Percentiles rank a stretch among this genome's conserved stretches.
Conservation (phyloP, 2,329 filamentous ascomycete species). For the Xylaria hypoxylon region DNA sequence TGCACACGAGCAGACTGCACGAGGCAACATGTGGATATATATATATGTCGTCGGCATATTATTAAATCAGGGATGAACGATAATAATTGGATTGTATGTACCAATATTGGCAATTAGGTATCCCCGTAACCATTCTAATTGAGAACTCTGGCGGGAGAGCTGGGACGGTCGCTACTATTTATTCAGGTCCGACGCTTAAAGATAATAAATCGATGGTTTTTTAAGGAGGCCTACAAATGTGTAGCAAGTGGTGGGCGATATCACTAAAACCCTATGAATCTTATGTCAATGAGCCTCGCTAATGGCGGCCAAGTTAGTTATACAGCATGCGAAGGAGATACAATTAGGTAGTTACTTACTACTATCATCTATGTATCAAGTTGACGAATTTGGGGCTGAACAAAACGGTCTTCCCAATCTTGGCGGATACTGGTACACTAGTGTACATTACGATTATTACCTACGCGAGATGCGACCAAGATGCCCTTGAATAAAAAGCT, state of each 20-base stretch:
- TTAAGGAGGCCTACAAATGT: neutral
- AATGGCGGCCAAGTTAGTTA: too few species aligned
- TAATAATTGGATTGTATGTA: conserved; percentile 11
- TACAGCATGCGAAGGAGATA: neutral
- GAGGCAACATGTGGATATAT: conserved; percentile 16
- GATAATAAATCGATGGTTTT: neutral
- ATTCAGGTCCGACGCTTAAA: neutral
- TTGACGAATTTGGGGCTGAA: conserved; percentile 24
- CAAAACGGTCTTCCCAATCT: conserved; percentile 10
- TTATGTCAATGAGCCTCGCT: conserved; percentile 16
- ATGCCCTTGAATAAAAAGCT: conserved; percentile 27
- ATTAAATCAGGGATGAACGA: conserved; percentile 17
- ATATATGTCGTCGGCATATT: conserved; percentile 20
- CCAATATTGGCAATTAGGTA: conserved; percentile 24
- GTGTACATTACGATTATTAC: conserved; percentile 1
- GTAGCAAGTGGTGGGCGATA: neutral
- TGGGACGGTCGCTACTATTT: neutral
- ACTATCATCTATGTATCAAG: neutral
- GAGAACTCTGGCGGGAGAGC: neutral
- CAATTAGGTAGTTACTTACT: too few species aligned
- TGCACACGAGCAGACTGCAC: too few species aligned
- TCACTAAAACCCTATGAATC: neutral
- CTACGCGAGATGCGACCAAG: conserved; percentile 31
- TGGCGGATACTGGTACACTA: conserved; percentile 19
- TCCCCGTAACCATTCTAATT: conserved; percentile 8